Base-by-base conservation (phyloP, 2,329 filamentous ascomycete species). In the Decorospora gaudefroyi region DNA sequence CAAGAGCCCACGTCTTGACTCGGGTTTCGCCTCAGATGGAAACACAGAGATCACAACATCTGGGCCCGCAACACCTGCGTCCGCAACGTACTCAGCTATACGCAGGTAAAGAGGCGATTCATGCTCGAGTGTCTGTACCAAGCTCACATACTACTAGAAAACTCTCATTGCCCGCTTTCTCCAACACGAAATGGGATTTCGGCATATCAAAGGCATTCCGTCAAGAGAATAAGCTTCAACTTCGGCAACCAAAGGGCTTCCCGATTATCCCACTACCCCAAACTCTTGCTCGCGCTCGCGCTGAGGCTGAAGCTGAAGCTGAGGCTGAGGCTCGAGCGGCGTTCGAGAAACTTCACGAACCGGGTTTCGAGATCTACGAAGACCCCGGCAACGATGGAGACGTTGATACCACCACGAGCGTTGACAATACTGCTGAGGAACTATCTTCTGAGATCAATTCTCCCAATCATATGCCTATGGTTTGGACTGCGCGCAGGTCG, bases 211-310 rank as follows among this genome's bases (percentile, higher is more conserved):
- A 42, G 22, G 28, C 38, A 10, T 38, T 22, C 15, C 35, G 36
- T 13, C 12, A 28, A 4, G 28, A 26, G 17, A 23, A 25, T 15
- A 39, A 47, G 4, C 39, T 47, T 9, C 23, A 38, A 9, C 22
- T 47, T 12, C 32, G 23, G 15, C 44, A 38, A n/a, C 44, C 46
- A 18, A 16, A 46, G 12, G 42, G 32, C 15, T 49, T 49, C 15
- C 46, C 46, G 6, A 41, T 49, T 16, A 38, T 37, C 19, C 27
- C 21, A 12, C 31, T 49, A 11, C 37, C 28, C 3, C 37, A 13
- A 9, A 49, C 46, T 11, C 12, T 49, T 7, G 22, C 10, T 1
- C 42, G 36, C 15, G 42, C 36, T 29, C 36, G 32, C 22, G 15
- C 36, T 17, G 36, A 49, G 22, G 32, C 27, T 26, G 46, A 27